phyloP scores from a whole-genome alignment of 2,329 filamentous ascomycete genomes.

The Massarina eburnea region DNA sequence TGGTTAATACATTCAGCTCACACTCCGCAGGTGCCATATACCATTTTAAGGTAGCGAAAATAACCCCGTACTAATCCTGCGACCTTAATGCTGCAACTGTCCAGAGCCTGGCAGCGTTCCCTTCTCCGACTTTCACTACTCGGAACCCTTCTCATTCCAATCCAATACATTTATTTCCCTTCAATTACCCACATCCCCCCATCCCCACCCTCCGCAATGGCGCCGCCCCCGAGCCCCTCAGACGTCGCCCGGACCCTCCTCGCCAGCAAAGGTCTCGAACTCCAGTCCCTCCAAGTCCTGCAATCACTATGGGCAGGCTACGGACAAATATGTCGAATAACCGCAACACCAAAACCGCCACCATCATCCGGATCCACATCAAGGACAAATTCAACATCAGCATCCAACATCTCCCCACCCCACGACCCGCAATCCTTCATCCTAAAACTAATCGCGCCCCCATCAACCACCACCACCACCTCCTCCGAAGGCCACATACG shows the following conservation, averaged over 20 bases:
- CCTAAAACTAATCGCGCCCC: constrained; percentile 63
- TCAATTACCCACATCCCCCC: neutral
- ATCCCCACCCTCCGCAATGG: constrained; percentile 44
- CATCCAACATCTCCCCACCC: constrained; percentile 11
- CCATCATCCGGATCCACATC: constrained; percentile 13
- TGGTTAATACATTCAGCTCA: no score
- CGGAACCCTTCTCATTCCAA: neutral
- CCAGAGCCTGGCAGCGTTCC: neutral
- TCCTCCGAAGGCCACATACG: constrained; percentile 63
- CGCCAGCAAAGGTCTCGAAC: constrained; percentile 21
- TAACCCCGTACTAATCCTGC: no score
- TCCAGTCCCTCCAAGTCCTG: constrained; percentile 31
- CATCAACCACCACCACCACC: constrained; percentile 32
- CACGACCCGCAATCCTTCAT: constrained; percentile 48
- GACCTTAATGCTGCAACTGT: neutral
- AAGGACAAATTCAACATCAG: constrained; percentile 13
- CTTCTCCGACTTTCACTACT: neutral
- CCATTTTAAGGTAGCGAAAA: no score
- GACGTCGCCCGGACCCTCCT: constrained; percentile 32
- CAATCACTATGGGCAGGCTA: constrained; percentile 54
- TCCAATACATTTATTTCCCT: neutral
- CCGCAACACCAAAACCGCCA: constrained; percentile 35
- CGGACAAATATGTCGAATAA: constrained; percentile 58
- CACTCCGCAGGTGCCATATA: no score
- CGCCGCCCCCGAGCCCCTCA: constrained; percentile 12